Conservation (phyloP, 129 eudicot genomes). For the Mikania micrantha region DNA sequence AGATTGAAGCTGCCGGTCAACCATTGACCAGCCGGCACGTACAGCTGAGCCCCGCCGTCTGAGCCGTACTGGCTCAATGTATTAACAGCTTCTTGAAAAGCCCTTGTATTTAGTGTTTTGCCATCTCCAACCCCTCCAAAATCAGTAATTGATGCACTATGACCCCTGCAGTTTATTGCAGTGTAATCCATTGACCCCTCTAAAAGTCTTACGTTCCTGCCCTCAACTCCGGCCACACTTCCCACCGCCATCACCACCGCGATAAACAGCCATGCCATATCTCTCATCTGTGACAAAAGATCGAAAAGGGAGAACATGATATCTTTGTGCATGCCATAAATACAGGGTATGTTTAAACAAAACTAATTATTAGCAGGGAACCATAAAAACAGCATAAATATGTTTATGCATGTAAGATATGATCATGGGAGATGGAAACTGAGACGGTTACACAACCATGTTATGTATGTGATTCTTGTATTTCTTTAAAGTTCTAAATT, state of each 20-base stretch:
- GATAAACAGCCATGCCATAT: slow-evolving; percentile 18
- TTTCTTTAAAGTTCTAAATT: too few relatives aligned
- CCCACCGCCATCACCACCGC: slow-evolving; percentile 27
- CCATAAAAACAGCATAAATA: too few relatives aligned
- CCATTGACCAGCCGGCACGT: slow-evolving; percentile 90
- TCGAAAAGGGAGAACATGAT: background rate
- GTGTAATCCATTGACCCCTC: slow-evolving; percentile 45
- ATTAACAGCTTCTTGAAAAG: slow-evolving; percentile 62
- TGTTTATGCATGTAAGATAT: too few relatives aligned
- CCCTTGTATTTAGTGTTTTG: slow-evolving; percentile 66
- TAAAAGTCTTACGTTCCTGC: slow-evolving; percentile 38
- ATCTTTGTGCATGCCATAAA: too few relatives aligned
- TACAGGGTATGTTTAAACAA: too few relatives aligned
- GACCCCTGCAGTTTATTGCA: slow-evolving; percentile 77
- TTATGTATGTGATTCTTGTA: too few relatives aligned
- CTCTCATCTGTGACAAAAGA: slow-evolving; percentile 29
- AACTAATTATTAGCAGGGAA: too few relatives aligned
- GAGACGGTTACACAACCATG: background rate
- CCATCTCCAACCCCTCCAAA: slow-evolving; percentile 97
- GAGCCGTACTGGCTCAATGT: slow-evolving; percentile 50
- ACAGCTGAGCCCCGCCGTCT: slow-evolving; percentile 81
- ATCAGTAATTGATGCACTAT: slow-evolving; percentile 70
- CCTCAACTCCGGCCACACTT: slow-evolving; percentile 28
- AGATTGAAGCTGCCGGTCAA: slow-evolving; percentile 83
- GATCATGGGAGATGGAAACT: background rate